Conservation (phyloP, 1,139 yeast species). For the Yamadazyma friedrichii region DNA sequence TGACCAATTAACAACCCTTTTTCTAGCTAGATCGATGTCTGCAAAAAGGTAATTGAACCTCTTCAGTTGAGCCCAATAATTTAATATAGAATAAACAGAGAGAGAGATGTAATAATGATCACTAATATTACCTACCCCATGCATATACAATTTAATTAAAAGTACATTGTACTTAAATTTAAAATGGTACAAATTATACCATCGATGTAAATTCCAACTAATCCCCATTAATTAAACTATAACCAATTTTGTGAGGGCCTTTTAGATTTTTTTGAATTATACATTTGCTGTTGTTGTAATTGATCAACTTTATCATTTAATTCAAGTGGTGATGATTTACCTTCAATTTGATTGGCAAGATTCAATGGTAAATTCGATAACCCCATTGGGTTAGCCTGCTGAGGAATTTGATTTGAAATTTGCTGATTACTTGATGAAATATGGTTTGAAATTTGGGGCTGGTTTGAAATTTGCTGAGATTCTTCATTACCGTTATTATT, state of each 20-base stretch:
- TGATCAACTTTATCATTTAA: conserved; percentile 11
- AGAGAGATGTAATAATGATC: too few relatives aligned
- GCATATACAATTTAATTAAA: conserved; percentile 1
- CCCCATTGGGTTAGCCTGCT: too few relatives aligned
- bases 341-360: conserved; percentile 5
- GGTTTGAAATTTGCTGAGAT: neutral
- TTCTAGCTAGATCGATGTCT: too few relatives aligned
- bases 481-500: conserved; percentile 12
- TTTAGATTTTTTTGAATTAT: conserved; percentile 13
- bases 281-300: conserved; percentile 16
- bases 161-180: neutral
- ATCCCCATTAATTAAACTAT: neutral
- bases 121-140: conserved; percentile 8
- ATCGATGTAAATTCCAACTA: too few relatives aligned
- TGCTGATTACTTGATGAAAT: neutral
- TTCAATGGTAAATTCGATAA: conserved; percentile 1
- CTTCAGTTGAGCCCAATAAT: too few relatives aligned
- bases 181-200: too few relatives aligned
- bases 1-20: too few relatives aligned
- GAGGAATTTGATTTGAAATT: neutral
- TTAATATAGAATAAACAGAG: too few relatives aligned
- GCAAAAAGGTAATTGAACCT: too few relatives aligned
- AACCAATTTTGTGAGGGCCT: conserved; percentile 18
- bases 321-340: conserved; percentile 2
- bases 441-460: conserved; percentile 10